Evolutionary conservation across 73 alveolate genomes (phyloP).

Genomic region (Tetrahymena malaccensis): DNA sequence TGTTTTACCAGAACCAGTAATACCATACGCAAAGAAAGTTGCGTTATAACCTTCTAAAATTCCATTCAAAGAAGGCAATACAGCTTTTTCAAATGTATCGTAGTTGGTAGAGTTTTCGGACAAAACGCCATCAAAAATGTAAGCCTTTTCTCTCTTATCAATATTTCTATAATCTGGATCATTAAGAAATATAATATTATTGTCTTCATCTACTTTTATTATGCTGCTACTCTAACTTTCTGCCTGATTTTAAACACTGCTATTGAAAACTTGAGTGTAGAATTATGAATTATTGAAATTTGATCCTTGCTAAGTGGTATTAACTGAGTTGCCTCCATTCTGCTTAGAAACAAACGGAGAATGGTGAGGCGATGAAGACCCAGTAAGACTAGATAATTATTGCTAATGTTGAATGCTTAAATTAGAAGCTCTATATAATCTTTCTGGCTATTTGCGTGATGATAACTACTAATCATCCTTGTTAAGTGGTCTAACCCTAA

Average conservation of each 20-base stretch:
- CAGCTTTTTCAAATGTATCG: not conserved
- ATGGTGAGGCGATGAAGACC: not conserved
- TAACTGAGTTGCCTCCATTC: not conserved
- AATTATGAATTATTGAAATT: not conserved
- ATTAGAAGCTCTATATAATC: not conserved
- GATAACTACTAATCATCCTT: not conserved
- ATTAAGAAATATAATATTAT: not conserved
- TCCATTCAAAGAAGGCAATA: not conserved
- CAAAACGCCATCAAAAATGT: not conserved
- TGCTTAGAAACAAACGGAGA: not conserved
- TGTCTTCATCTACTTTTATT: not conserved
- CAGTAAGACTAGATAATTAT: not conserved
- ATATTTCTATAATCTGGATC: not conserved
- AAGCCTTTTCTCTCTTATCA: not conserved
- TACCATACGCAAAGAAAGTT: conserved; percentile 44
- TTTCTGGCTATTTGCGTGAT: not conserved
- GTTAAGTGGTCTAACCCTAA: not conserved
- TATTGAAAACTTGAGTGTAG: not conserved
- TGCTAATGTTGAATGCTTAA: not conserved
- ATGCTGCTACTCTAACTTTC: not conserved
- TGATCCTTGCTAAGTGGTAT: not conserved
- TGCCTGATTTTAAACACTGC: not conserved
- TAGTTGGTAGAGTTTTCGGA: not conserved
- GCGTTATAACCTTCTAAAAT: conserved; percentile 40
- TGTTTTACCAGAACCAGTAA: conserved; percentile 60